Evolutionary conservation across 257 asterid genomes (phyloP), one percentile per base, ranked within the genome.

Genomic region (Solanum pimpinellifolium): DNA sequence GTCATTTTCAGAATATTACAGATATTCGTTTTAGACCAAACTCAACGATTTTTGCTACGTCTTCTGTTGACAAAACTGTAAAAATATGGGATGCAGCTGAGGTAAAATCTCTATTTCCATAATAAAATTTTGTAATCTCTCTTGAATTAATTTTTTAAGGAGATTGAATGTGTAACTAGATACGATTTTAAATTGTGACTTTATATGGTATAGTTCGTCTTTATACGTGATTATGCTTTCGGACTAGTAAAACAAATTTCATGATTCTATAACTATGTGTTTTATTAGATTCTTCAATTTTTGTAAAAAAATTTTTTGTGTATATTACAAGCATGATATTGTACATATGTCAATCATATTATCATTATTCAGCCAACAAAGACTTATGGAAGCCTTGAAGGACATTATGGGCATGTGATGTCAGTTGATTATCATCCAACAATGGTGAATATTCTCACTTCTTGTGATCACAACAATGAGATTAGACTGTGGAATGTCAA

Each of bases 71-170:
- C 72, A 90, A 31, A 88, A 89, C 74, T 14, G 85, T 92, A 62
- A 90, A 68, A 82, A 85, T 94, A 89, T 91, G 91, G 91, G 90
- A 92, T 77, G 92, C 92, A 70, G n/a, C 23, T 86, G 87, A 88
- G 87, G 94, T 93, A 68, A 60, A 68, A 78, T 35, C 65, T 14
- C 39, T 42, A 77, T 77, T 83, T 11, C 35, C n/a, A 56, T 56
- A 20, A 20, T 7, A 56, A 56, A 47, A 47, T 0, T 0, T 13
- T 60, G 1, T 25, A 66, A 25, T 66, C 9, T 25, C 35, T 35
- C 39, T 35, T 35, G 39, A 35, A 35, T 35, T 35, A 35, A 35
- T 35, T 5, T 35, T 5, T 5, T 5, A 37, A 5, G 39, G 1
- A 37, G 7, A 6, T 35, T 37, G 39, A 37, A 1, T 37, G 0